A percentile compares a stretch with the other conserved stretches of the same genome.
Evolutionary conservation across 495 filamentous ascomycete species (phyloP).

Genomic region (Xylaria longipes): DNA sequence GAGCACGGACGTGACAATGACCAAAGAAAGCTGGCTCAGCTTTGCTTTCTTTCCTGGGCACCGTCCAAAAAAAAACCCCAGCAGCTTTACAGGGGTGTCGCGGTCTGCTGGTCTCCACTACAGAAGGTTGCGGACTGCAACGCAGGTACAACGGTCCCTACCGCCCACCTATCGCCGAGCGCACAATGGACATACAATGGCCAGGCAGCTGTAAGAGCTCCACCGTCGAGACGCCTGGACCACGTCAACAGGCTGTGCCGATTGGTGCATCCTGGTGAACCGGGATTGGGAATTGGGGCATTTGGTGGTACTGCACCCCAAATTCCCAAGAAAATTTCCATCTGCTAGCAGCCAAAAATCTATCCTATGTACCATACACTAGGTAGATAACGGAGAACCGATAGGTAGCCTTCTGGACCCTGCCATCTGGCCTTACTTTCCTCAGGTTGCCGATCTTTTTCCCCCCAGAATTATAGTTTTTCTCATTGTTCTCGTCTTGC

Average conservation of each 20-base stretch:
- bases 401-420: slow-evolving; percentile 30
- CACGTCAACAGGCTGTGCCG: background rate
- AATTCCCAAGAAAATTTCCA: slow-evolving; percentile 29
- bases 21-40: slow-evolving; percentile 32
- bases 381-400: background rate
- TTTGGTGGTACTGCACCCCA: slow-evolving; percentile 8
- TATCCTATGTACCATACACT: background rate
- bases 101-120: slow-evolving; percentile 3
- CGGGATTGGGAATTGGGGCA: background rate
- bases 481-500: background rate
- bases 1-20: slow-evolving; percentile 32
- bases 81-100: slow-evolving; percentile 23
- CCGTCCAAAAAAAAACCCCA: slow-evolving; percentile 41
- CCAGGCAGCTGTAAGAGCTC: background rate
- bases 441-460: slow-evolving; percentile 27
- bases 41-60: slow-evolving; percentile 27
- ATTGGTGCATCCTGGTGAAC: background rate
- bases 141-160: slow-evolving; percentile 1
- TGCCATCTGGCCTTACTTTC: slow-evolving; percentile 42
- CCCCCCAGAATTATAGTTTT: background rate
- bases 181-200: slow-evolving; percentile 1
- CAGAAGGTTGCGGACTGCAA: background rate
- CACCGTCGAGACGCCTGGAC: background rate
- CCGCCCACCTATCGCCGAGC: background rate
- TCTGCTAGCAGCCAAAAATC: slow-evolving; percentile 24